Conservation (phyloP, 1,284 basidiomycete genomes). For the Ustilago shanxiensis region DNA sequence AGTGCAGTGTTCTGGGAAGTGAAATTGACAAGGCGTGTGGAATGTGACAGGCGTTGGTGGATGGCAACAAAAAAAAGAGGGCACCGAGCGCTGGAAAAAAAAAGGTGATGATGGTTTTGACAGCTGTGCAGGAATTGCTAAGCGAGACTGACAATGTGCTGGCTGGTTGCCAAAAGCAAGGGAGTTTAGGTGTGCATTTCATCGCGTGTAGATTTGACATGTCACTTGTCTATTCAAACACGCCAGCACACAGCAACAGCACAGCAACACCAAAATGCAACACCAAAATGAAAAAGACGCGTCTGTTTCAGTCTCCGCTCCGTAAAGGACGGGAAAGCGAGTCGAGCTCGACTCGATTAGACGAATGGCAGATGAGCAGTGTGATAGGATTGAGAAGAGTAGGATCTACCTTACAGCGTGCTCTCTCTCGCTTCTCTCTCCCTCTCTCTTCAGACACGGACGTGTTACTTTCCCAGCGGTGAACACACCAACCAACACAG, state of each 20-base stretch:
- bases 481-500: background rate
- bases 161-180: conserved; percentile 1
- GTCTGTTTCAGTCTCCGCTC: conserved; percentile 9
- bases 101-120: conserved; percentile 9
- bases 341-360: background rate
- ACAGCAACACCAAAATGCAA: too few relatives aligned
- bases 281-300: background rate
- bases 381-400: background rate
- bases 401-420: conserved; percentile 12
- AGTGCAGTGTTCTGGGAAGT: background rate
- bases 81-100: background rate
- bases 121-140: background rate
- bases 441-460: too few relatives aligned
- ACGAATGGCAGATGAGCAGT: background rate
- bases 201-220: background rate
- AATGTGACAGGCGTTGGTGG: conserved; percentile 11
- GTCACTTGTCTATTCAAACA: background rate
- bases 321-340: conserved; percentile 13
- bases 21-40: conserved; percentile 15
- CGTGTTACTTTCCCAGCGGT: conserved; percentile 9
- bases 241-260: too few relatives aligned
- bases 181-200: conserved; percentile 8
- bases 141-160: background rate
- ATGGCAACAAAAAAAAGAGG: too few relatives aligned
- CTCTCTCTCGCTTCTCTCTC: too few relatives aligned